Base-by-base conservation (phyloP, 1,139 yeast species). In the Taphrina populina region DNA sequence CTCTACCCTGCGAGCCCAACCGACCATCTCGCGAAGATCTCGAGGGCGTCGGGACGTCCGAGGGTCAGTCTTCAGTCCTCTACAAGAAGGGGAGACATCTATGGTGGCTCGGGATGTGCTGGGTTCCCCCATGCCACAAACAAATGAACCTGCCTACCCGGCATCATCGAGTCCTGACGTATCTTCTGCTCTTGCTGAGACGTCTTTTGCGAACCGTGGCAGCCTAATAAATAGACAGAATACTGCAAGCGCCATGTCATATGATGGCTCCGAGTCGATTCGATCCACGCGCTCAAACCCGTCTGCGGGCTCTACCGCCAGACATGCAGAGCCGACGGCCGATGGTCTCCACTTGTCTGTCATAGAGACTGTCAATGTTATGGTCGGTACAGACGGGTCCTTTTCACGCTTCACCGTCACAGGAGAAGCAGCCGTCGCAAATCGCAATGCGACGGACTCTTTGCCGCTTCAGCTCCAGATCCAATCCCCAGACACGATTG, bases 351-450 rank as follows among this genome's bases (percentile, higher is more conserved):
- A 53, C 26, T 23, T 41, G 7, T 53, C 57, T 10, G 45, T 53
- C 15, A 17, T 53, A 15, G 57, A 53, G 21, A 44, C 57, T 2
- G 52, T 53, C 39, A 53, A 35, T 32, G 41, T 43, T 15, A 20
- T 26, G 8, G 5, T 53, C 17, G 26, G 26, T 5, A n/a, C 29
- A 6, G 54, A 39, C 19, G 53, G 43, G 6, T 53, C 40, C 7
- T 26, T 21, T 17, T 41, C 57, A 10, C 44, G 55, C 20, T 49
- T 52, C 29, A 35, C 19, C 15, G 57, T 53, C 19, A 17, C 17
- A 3, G 57, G 57, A n/a, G 57, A 53, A 20, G 47, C 47, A 15
- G 57, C 57, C 1, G 19, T 40, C n/a, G 46, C 46, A 10, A 56
- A 27, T 26, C 34, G 43, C 2, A 39, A 30, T 21, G 21, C 39